Evolutionary conservation across 495 filamentous ascomycete species (phyloP).

Genomic region (Annulohypoxylon bovei): DNA sequence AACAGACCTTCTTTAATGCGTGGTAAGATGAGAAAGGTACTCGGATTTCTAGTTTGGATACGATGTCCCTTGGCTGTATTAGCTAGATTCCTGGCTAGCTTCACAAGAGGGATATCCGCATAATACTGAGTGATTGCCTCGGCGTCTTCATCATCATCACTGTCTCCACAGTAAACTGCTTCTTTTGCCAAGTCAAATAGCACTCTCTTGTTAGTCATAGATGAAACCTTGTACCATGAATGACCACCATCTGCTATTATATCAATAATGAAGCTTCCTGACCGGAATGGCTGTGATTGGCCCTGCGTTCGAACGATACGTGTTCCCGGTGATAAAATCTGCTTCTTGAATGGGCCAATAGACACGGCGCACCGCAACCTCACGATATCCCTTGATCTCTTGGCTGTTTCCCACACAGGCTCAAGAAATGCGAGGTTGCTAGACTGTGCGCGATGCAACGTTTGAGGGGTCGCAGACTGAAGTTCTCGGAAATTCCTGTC

Average conservation of each 20-base stretch:
- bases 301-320: constrained; percentile 45
- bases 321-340: constrained; percentile 42
- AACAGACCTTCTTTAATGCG: constrained; percentile 40
- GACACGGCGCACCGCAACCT: constrained; percentile 42
- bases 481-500: constrained; percentile 21
- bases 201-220: constrained; percentile 44
- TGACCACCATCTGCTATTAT: constrained; percentile 44
- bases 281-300: constrained; percentile 37
- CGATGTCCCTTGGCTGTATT: constrained; percentile 41
- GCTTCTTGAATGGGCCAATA: constrained; percentile 42
- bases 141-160: constrained; percentile 31
- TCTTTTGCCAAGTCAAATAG: constrained; percentile 47
- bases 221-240: constrained; percentile 47
- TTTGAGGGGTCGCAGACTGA: constrained; percentile 26
- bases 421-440: constrained; percentile 43
- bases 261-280: constrained; percentile 42
- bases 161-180: constrained; percentile 44
- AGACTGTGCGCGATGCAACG: constrained; percentile 35
- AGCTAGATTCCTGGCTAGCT: constrained; percentile 41
- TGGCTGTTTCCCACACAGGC: constrained; percentile 44
- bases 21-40: constrained; percentile 37
- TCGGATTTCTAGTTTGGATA: constrained; percentile 39
- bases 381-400: constrained; percentile 41
- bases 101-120: constrained; percentile 41
- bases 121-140: constrained; percentile 11